Percentiles rank a stretch among this genome's conserved stretches.
These are phyloP conservation scores for Conidiobolus incongruus DNA, from an alignment of 371 early-diverging fungal genomes.

Conservation along the genomic window DNA sequence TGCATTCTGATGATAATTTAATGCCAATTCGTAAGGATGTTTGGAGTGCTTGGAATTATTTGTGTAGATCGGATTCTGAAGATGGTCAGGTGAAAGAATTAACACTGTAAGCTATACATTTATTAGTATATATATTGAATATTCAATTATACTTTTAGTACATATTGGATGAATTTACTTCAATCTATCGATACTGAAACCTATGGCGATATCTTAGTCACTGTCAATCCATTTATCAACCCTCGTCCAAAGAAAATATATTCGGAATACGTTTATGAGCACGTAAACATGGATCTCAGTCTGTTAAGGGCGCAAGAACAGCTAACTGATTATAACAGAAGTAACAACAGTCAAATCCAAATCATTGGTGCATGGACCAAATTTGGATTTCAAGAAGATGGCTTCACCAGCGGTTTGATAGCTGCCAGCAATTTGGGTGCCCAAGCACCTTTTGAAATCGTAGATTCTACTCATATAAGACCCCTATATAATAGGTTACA, in stretches of 20 bases:
- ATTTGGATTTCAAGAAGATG: slow-evolving; percentile 45
- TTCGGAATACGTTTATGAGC: slow-evolving; percentile 18
- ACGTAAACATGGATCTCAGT: slow-evolving; percentile 5
- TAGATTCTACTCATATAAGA: too few relatives aligned
- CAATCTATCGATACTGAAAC: slow-evolving; percentile 16
- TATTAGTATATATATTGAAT: background rate
- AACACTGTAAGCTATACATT: slow-evolving; percentile 3
- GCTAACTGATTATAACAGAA: slow-evolving; percentile 7
- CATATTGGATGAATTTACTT: slow-evolving; percentile 37
- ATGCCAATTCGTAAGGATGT: slow-evolving; percentile 23
- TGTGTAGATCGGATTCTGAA: slow-evolving; percentile 10
- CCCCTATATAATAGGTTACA: too few relatives aligned
- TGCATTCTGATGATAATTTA: slow-evolving; percentile 18
- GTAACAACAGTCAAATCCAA: slow-evolving; percentile 6
- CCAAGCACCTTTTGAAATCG: too few relatives aligned
- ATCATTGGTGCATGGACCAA: slow-evolving; percentile 34
- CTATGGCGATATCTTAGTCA: slow-evolving; percentile 25
- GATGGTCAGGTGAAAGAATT: slow-evolving; percentile 4
- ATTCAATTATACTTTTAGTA: slow-evolving; percentile 4
- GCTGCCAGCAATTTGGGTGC: slow-evolving; percentile 25
- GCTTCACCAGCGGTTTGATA: slow-evolving; percentile 21
- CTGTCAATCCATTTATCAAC: slow-evolving; percentile 25
- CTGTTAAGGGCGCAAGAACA: slow-evolving; percentile 6
- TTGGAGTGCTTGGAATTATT: slow-evolving; percentile 33
- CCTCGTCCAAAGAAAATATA: slow-evolving; percentile 14